Conservation (phyloP, 176 grass and related monocot genomes). For the Triticum urartu region DNA sequence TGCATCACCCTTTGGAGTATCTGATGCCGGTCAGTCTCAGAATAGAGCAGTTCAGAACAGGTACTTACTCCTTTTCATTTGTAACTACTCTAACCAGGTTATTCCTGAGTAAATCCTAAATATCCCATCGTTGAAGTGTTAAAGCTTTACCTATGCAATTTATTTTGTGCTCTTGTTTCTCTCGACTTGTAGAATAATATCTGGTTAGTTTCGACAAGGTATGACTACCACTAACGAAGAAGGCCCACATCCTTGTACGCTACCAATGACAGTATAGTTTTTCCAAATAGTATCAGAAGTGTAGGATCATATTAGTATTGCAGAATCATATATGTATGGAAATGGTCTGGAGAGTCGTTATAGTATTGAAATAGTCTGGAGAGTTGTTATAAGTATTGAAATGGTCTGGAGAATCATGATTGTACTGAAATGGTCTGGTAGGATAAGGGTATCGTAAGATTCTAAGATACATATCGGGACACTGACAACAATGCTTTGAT, state of each 20-base stretch:
- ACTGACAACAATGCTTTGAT: not conserved
- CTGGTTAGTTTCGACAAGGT: not conserved
- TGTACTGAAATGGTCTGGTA: not conserved
- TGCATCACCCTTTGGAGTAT: constrained; percentile 58
- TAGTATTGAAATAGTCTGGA: not conserved
- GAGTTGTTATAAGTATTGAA: not conserved
- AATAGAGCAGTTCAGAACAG: constrained; percentile 71
- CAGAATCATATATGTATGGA: not conserved
- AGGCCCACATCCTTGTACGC: not conserved
- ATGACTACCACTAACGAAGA: not conserved
- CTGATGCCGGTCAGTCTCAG: constrained; percentile 56
- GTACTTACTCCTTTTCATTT: constrained; percentile 37
- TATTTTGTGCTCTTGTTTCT: not conserved
- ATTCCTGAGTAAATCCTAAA: not conserved
- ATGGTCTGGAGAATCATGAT: not conserved
- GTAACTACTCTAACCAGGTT: not conserved
- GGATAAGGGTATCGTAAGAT: not conserved
- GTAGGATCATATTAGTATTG: not conserved
- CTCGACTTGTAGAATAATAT: not conserved
- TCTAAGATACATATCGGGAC: not conserved
- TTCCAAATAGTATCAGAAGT: not conserved
- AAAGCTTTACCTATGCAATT: constrained; percentile 5
- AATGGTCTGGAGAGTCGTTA: not conserved
- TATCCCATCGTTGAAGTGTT: not conserved
- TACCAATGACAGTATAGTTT: not conserved